phyloP scores from a whole-genome alignment of 495 filamentous ascomycete genomes.

The Hyaloscypha hepaticicola region DNA sequence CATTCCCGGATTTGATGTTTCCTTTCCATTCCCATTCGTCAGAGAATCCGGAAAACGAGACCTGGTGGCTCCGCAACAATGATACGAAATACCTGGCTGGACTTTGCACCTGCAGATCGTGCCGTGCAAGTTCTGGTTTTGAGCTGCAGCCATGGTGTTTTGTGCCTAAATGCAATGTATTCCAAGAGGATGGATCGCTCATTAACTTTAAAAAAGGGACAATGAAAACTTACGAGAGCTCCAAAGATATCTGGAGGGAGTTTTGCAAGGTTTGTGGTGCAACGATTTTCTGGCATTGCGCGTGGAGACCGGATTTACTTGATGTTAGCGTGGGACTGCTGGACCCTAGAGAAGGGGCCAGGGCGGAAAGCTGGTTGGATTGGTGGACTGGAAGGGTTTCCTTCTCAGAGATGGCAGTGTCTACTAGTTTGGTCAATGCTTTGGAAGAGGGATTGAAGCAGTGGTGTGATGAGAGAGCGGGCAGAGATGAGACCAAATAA shows the following conservation, averaged over 20 bases:
- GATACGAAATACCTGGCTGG: conserved; percentile 58
- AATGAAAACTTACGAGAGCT: conserved; percentile 54
- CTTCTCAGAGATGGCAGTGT: conserved; percentile 58
- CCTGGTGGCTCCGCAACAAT: conserved; percentile 52
- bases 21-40: conserved; percentile 40
- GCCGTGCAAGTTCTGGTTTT: conserved; percentile 60
- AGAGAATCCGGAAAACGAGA: conserved; percentile 44
- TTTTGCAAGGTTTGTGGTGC: conserved; percentile 67
- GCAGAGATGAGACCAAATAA: not conserved
- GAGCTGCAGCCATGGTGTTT: conserved; percentile 71
- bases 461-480: conserved; percentile 15
- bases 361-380: conserved; percentile 58
- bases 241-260: conserved; percentile 53
- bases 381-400: conserved; percentile 60
- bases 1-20: conserved; percentile 53
- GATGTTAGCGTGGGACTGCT: conserved; percentile 66
- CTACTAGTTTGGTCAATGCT: conserved; percentile 36
- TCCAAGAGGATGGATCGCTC: conserved; percentile 40
- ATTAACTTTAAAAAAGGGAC: conserved; percentile 48
- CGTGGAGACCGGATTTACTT: conserved; percentile 54
- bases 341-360: conserved; percentile 48
- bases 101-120: conserved; percentile 63
- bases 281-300: conserved; percentile 64
- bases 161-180: conserved; percentile 60
- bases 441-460: conserved; percentile 26